A percentile compares a stretch with the other conserved stretches of the same genome.
Conservation (phyloP, 2,329 filamentous ascomycete genomes). For the Botrytis deweyae region DNA sequence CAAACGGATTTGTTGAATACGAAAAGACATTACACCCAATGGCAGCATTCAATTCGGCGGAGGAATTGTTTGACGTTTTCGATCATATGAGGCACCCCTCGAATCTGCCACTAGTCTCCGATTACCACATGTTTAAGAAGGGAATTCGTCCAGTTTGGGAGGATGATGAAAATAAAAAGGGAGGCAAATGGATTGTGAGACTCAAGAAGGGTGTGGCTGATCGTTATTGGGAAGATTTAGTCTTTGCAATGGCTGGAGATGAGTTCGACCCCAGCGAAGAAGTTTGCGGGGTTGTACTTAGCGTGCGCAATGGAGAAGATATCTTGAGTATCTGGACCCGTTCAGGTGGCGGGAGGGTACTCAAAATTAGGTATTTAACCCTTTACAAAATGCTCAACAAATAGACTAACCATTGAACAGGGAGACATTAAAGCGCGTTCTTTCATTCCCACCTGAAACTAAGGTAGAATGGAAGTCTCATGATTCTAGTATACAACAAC, state of each 20-base stretch:
- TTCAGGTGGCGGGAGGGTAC: conserved; percentile 86
- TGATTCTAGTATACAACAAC: conserved; percentile 91
- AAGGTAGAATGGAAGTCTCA: conserved; percentile 95
- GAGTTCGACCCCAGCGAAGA: conserved; percentile 91
- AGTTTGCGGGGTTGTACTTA: conserved; percentile 91
- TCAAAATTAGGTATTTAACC: conserved; percentile 81
- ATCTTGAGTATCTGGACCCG: conserved; percentile 98
- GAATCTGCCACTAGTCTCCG: conserved; percentile 82
- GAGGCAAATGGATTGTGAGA: conserved; percentile 96
- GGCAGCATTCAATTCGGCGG: conserved; percentile 75
- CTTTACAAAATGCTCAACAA: conserved; percentile 18
- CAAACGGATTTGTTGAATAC: conserved; percentile 82
- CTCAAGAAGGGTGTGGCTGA: conserved; percentile 97
- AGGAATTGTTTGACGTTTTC: conserved; percentile 91
- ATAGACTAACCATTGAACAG: conserved; percentile 47
- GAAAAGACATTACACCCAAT: conserved; percentile 93
- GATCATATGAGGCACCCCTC: conserved; percentile 88
- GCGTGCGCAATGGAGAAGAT: conserved; percentile 92
- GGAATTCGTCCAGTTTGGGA: conserved; percentile 98
- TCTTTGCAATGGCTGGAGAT: conserved; percentile 88
- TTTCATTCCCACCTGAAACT: conserved; percentile 83
- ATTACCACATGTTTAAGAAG: conserved; percentile 98
- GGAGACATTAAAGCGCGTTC: conserved; percentile 89
- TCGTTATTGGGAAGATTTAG: conserved; percentile 92
- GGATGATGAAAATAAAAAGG: conserved; percentile 92